Evolutionary conservation across 1,139 yeast genomes (phyloP).

Genomic region (Yamadazyma taylorii): DNA sequence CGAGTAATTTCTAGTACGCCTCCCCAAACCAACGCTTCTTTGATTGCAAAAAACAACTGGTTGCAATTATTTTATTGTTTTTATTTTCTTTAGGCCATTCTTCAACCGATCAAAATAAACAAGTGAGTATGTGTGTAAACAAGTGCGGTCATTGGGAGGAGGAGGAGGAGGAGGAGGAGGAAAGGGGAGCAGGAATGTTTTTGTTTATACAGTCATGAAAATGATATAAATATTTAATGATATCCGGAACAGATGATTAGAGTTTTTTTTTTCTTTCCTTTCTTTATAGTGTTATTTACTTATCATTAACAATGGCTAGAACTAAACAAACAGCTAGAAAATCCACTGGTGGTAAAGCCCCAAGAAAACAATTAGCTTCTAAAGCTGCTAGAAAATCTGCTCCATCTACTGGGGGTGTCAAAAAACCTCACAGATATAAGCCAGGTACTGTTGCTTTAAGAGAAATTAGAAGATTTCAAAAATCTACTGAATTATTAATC

Average conservation of each 20-base stretch:
- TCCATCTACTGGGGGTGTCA: constrained; percentile 97
- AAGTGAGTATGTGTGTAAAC: too few relatives aligned
- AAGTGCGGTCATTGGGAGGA: too few relatives aligned
- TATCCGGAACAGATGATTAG: not conserved
- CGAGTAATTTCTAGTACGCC: not conserved
- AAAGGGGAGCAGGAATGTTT: too few relatives aligned
- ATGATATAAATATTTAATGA: constrained; percentile 1
- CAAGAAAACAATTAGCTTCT: constrained; percentile 98
- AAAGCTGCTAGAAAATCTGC: constrained; percentile 99
- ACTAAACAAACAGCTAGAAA: constrained; percentile 98
- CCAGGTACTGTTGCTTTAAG: constrained; percentile 99
- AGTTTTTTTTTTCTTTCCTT: not conserved
- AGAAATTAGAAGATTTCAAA: constrained; percentile 99
- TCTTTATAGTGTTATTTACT: too few relatives aligned
- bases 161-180: too few relatives aligned
- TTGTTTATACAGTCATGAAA: too few relatives aligned
- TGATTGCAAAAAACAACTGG: not conserved
- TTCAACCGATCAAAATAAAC: too few relatives aligned
- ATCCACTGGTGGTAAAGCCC: constrained; percentile 99
- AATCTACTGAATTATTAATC: constrained; percentile 93
- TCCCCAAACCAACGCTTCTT: not conserved
- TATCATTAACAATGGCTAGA: constrained; percentile 73
- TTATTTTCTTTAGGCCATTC: too few relatives aligned
- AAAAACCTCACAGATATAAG: constrained; percentile 99
- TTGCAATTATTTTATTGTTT: not conserved